These are phyloP conservation scores for Alnus glutinosa DNA, from an alignment of 306 rosid species.

Conservation along the genomic window DNA sequence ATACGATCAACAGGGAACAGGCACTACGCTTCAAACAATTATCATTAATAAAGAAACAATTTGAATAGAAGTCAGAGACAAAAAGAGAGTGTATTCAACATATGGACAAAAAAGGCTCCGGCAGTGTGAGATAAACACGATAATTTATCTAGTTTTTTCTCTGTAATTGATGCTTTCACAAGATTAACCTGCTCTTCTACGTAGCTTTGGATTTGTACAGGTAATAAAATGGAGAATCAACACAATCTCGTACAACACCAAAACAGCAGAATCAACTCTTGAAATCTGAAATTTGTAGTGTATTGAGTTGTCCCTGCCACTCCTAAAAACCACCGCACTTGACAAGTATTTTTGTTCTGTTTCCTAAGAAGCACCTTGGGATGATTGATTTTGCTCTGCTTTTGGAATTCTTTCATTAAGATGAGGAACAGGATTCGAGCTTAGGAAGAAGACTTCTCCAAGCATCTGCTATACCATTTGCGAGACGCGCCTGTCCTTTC, in stretches of 20 bases:
- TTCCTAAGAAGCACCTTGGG: constrained; percentile 19
- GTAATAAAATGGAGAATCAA: constrained; percentile 25
- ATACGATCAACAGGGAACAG: too few relatives aligned
- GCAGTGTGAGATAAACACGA: constrained; percentile 13
- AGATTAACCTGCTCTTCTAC: neutral
- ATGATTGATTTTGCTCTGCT: constrained; percentile 25
- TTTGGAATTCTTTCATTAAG: constrained; percentile 27
- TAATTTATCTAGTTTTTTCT: constrained; percentile 2
- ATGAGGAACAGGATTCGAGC: constrained; percentile 71
- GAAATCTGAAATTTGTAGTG: constrained; percentile 27
- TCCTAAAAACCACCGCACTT: constrained; percentile 6
- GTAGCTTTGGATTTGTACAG: constrained; percentile 54
- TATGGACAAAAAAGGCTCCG: neutral
- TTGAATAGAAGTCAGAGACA: neutral
- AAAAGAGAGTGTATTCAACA: neutral
- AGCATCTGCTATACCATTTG: constrained; percentile 81
- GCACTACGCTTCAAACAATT: too few relatives aligned
- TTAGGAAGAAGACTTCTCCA: constrained; percentile 98
- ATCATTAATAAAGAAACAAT: too few relatives aligned
- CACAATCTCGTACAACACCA: constrained; percentile 36
- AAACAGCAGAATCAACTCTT: constrained; percentile 38
- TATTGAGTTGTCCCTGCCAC: constrained; percentile 29
- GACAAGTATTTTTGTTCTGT: neutral
- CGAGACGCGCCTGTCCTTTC: constrained; percentile 89
- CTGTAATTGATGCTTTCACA: constrained; percentile 16